Percentiles rank a stretch among this genome's conserved stretches.
Evolutionary conservation across 305 asterid species (phyloP).

Genomic region (Ajuga reptans): DNA sequence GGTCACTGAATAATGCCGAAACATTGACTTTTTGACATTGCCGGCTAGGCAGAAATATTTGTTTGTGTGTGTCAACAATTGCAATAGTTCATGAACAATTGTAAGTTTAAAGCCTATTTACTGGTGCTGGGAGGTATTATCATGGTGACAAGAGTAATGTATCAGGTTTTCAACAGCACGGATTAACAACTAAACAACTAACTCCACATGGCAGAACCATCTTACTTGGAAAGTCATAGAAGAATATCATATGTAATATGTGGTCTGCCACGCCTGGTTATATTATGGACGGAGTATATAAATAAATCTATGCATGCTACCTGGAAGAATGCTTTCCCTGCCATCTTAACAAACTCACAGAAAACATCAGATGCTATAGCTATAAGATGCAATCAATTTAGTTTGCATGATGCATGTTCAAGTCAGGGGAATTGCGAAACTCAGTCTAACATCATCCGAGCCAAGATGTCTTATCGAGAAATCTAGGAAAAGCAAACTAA

Average conservation of each 20-base stretch:
- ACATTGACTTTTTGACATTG: neutral
- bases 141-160: neutral
- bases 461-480: too few species aligned
- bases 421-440: too few species aligned
- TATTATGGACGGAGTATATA: neutral
- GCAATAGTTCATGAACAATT: neutral
- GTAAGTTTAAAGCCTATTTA: neutral
- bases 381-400: too few species aligned
- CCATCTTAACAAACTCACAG: neutral
- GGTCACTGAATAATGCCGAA: neutral
- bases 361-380: neutral
- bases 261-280: too few species aligned
- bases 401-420: too few species aligned
- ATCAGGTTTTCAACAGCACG: neutral
- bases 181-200: neutral
- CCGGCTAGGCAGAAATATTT: neutral
- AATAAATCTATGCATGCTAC: neutral
- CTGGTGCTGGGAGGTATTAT: neutral
- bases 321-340: neutral
- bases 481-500: too few species aligned
- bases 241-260: neutral
- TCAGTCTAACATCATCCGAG: too few species aligned
- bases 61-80: neutral
- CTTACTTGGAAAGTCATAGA: neutral
- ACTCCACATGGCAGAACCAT: neutral